Evolutionary conservation across 2,329 filamentous ascomycete genomes (phyloP), one percentile per base, ranked within the genome.

Genomic region (Fusarium mangiferae): DNA sequence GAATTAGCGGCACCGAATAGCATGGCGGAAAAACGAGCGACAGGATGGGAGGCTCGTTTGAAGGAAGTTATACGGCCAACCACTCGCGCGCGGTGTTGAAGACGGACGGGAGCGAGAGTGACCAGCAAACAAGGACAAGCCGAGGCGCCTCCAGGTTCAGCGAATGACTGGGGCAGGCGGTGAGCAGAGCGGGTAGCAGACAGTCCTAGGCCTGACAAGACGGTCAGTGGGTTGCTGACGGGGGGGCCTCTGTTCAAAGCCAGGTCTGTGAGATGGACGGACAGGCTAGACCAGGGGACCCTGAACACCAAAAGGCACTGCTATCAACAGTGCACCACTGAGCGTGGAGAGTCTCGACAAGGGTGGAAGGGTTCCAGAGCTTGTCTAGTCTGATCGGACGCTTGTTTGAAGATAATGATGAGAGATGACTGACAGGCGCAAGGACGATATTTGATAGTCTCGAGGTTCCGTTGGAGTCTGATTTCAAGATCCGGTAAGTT

Each of bases 141-240:
- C 61, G 65, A 73, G 52, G 68, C 72, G 62, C 56, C 42, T 71
- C 68, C 48, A 67, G 42, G 66, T 67, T 65, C 70, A 73, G 63
- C 64, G 68, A 77, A 75, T 70, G 76, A 73, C 65, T 70, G 71
- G 61, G 76, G 77, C 74, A 78, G 76, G 77, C 77, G 77, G 75
- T 78, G 75, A 78, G 68, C 65, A 58, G 68, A 65, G 74, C 70
- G 74, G 75, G 48, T 41, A 55, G 33, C 57, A 65, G 59, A 22
- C 49, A 72, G 68, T 69, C 52, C 68, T 75, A 68, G 46, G 66
- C 59, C 72, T 75, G 64, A 38, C 66, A 68, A 71, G 72, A 74
- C 66, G 65, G 73, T 75, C 73, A 75, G 66, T 69, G 72, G 66
- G 62, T 52, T 75, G 38, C 57, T 54, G 59, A 68, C 62, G 33